Evolutionary conservation across 2,329 filamentous ascomycete species (phyloP), one percentile per base, ranked within the genome.

Genomic region (Teratosphaeria viscida): DNA sequence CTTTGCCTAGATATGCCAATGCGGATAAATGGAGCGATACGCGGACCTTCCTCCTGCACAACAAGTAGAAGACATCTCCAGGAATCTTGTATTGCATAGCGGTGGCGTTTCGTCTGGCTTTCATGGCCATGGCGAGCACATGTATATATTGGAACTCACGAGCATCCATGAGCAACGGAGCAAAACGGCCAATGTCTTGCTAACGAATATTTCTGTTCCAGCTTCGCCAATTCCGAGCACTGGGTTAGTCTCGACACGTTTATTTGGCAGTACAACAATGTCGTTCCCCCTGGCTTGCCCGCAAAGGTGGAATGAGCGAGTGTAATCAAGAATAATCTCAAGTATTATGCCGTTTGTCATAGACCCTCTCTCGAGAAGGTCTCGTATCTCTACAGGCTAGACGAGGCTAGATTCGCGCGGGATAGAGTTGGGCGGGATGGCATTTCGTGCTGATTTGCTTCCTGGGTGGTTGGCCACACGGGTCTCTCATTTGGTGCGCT

Each of bases 21-120:
- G 90, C 89, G 64, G 88, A 96, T 70, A 81, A 88, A 61, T 99
- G 92, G 90, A 88, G 95, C 71, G 88, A 87, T 47, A 78, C 96
- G 71, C 79, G 87, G 73, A 97, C 87, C 66, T 85, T 97, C 69
- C 70, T 96, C 23, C 87, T 90, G 82, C 88, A 96, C 74, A 97
- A 97, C 72, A 85, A 71, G 65, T 73, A 61, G 19, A n/a, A 49
- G 16, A 19, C 43, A 49, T 23, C 43, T 49, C 43, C 19, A 49
- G 43, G 43, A 43, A 37, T 26, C 6, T 23, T 52, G 14, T 29
- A n/a, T 29, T 57, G 55, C 56, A 58, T 55, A 58, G 59, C 59
- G 56, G 35, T 32, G 59, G 43, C 43, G 43, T 49, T 49, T 7
- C 43, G 11, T 49, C 19, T 26, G 35, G 27, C 52, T 19, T 55